Evolutionary conservation across 192 early-diverging fungal genomes (phyloP), one percentile per base, ranked within the genome.

Genomic region (Podila verticillata): DNA sequence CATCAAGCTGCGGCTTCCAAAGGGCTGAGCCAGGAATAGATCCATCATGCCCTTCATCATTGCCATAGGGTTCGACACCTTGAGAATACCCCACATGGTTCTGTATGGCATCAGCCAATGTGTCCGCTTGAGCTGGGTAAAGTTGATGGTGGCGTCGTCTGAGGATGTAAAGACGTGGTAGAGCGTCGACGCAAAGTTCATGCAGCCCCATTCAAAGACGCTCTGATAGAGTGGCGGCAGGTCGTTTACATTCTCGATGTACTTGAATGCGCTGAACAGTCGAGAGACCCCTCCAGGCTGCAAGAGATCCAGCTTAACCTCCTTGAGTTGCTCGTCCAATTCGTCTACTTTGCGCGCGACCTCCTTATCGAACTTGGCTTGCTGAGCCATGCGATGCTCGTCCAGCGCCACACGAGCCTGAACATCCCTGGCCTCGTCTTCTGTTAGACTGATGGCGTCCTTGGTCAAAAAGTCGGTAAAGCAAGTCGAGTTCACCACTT

Each of bases 1-100:
- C 30, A 87, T 81, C 49, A 90, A 66, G 61, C 87, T 88, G 20
- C 73, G 77, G 6, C 75, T 72, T 26, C 89, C 89, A 72, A 90
- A 88, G 6, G 89, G 89, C 39, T 90, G 89, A 2, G 89, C 87
- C 51, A 90, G 60, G 58, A 90, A 90, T 20, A 90, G 56, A 69
- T 90, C 87, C 62, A 90, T 63, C 13, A 88, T 74, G 24, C 85
- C 87, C 39, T 84, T 90, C 65, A 90, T 81, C 82, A 90, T 83
- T 0, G 70, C 67, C 73, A 90, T 74, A 8, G 89, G 89, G 61
- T 90, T 90, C 10, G 87, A 90, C 9, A 87, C 36, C 58, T 87
- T 87, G 56, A 90, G 68, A 29, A 88, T 66, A 17, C 75, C 73
- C 56, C 84, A 82, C 57, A 90, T 81, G 12, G 86, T 66, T 29